Evolutionary conservation across 2,329 filamentous ascomycete genomes (phyloP), one percentile per base, ranked within the genome.

Genomic region (Akanthomyces dipterigenus): DNA sequence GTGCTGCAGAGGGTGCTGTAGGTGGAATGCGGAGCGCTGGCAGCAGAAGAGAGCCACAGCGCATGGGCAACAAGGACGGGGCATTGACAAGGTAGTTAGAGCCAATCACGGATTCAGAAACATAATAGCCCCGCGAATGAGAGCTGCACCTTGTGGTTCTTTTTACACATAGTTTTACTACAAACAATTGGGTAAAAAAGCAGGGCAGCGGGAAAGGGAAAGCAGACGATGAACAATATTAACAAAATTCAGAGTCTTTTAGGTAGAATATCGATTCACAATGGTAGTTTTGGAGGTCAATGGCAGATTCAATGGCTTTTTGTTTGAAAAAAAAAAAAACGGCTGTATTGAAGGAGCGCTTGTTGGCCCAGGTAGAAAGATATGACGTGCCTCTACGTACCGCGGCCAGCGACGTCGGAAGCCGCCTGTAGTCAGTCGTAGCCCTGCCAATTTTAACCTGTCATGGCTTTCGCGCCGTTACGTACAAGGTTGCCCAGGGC

Each of bases 131-230:
- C 58, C 58, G 58, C 49, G 40, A 36, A 16, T 40, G 20, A 60
- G 38, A 48, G 40, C 58, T 60, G 40, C 40, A 54, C n/a, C 40
- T 28, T 60, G 58, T 60, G 58, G 58, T 60, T 60, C 58, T n/a
- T 54, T 54, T 60, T 60, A 60, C 58, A 60, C 58, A 60, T 60
- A 60, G 58, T 60, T 60, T 60, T 60, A 60, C 49, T 24, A 43
- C 28, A 46, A 43, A 46, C 28, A 24, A 60, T 55, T 55, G 49
- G 24, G 58, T 60, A 60, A 55, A 26, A 28, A 42, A 46, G 9
- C 26, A 14, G 16, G 24, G 11, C 31, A 26, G 31, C 43, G 14
- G 20, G 9, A 42, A 51, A 22, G 8, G 9, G 12, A 6, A 22
- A 16, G 4, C 3, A 50, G n/a, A 34, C n/a, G 16, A 7, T 7